phyloP scores from a whole-genome alignment of 192 early-diverging fungal genomes.

The Chytriomyces confervae region DNA sequence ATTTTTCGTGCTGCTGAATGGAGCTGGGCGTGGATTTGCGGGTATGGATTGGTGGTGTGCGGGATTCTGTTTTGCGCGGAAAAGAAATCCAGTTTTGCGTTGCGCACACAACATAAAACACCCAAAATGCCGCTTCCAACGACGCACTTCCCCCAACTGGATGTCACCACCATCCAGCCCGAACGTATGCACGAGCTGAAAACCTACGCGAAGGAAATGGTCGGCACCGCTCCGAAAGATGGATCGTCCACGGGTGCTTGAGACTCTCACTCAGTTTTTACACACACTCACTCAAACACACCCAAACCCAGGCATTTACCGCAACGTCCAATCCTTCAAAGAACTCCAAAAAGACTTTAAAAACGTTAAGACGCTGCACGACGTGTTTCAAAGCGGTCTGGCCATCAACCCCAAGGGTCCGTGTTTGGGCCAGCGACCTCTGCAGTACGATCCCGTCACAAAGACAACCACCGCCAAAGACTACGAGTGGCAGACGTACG shows the following conservation, averaged over 20 bases:
- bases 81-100: no score
- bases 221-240: constrained; percentile 4
- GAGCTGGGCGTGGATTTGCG: no score
- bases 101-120: neutral
- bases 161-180: constrained; percentile 4
- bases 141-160: neutral
- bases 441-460: constrained; percentile 38
- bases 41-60: no score
- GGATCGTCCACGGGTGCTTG: constrained; percentile 16
- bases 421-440: constrained; percentile 41
- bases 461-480: constrained; percentile 30
- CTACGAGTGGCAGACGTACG: constrained; percentile 48
- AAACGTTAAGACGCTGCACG: constrained; percentile 50
- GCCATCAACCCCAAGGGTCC: constrained; percentile 17
- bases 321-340: constrained; percentile 42
- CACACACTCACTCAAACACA: neutral
- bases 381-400: constrained; percentile 45
- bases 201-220: constrained; percentile 18
- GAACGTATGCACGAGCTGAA: constrained; percentile 7
- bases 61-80: no score
- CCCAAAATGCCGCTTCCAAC: neutral
- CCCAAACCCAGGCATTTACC: constrained; percentile 43
- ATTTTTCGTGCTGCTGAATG: no score
- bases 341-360: constrained; percentile 48
- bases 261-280: neutral